These are phyloP conservation scores for Hypoxylon sp. DNA, from an alignment of 2,329 filamentous ascomycete genomes.

Conservation along the genomic window DNA sequence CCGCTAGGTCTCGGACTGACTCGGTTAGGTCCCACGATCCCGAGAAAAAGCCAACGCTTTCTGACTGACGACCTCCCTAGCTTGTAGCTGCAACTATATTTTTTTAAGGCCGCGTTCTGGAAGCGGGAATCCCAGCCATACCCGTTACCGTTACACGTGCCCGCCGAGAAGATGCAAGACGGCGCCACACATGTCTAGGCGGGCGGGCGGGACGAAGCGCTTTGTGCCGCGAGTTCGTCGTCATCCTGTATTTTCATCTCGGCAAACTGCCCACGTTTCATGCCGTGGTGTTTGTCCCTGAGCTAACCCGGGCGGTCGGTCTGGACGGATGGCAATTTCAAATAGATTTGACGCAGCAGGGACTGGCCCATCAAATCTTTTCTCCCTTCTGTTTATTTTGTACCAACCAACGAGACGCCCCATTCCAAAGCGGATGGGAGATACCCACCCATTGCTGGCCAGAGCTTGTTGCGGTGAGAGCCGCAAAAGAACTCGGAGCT, in stretches of 20 bases:
- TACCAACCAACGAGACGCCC: conserved; percentile 15
- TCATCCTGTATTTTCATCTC: conserved; percentile 9
- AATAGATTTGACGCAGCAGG: conserved; percentile 18
- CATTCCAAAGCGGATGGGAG: conserved; percentile 23
- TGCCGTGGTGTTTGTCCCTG: conserved; percentile 5
- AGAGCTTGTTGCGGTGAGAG: conserved; percentile 41
- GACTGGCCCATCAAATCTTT: conserved; percentile 15
- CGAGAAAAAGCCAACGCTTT: conserved; percentile 20
- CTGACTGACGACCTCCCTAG: neutral
- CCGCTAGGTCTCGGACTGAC: conserved; percentile 4
- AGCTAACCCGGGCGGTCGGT: conserved; percentile 6
- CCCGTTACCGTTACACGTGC: conserved; percentile 12
- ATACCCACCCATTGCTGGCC: conserved; percentile 10
- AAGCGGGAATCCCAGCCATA: conserved; percentile 5
- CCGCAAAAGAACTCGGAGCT: conserved; percentile 25
- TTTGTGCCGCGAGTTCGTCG: conserved; percentile 5
- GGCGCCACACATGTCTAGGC: conserved; percentile 22
- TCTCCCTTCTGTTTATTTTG: conserved; percentile 3
- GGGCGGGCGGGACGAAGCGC: conserved; percentile 35
- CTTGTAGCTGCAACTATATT: conserved; percentile 11
- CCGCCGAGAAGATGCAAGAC: conserved; percentile 19
- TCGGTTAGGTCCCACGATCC: conserved; percentile 20
- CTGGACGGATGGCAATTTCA: conserved; percentile 8
- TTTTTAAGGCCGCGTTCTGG: conserved; percentile 16
- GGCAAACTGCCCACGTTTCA: conserved; percentile 9